Evolutionary conservation across 2,329 filamentous ascomycete genomes (phyloP).

Genomic region (Cyanodermella asteris): DNA sequence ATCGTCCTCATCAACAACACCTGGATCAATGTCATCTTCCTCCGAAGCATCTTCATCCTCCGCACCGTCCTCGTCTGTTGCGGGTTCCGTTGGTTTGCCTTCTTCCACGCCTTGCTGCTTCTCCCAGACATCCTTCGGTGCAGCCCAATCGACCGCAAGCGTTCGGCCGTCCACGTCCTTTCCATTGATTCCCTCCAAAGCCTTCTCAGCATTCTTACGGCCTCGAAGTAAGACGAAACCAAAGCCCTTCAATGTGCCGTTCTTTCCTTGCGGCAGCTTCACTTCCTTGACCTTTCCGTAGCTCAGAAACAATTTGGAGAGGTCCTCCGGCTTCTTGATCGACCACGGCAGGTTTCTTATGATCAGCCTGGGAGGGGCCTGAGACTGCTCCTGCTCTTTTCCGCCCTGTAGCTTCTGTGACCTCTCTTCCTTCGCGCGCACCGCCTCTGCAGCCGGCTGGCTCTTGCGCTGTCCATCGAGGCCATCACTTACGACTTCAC

Average conservation of each 20-base stretch:
- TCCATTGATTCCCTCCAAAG: conserved; percentile 66
- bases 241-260: conserved; percentile 53
- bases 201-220: conserved; percentile 76
- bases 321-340: conserved; percentile 65
- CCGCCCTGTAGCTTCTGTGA: conserved; percentile 30
- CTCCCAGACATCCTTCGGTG: conserved; percentile 75
- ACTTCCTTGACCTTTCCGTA: conserved; percentile 83
- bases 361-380: conserved; percentile 54
- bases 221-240: conserved; percentile 81
- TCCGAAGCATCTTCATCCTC: not conserved
- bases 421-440: conserved; percentile 17
- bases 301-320: conserved; percentile 58
- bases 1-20: conserved; percentile 4
- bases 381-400: conserved; percentile 37
- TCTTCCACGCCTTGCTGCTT: conserved; percentile 27
- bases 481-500: conserved; percentile 34
- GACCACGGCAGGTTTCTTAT: conserved; percentile 92
- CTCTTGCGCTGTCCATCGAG: conserved; percentile 14
- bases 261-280: conserved; percentile 59
- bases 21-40: conserved; percentile 1
- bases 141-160: conserved; percentile 89
- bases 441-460: conserved; percentile 14
- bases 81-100: not conserved
- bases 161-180: conserved; percentile 73
- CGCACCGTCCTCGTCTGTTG: not conserved